Evolutionary conservation across 2,329 filamentous ascomycete species (phyloP), one percentile per base, ranked within the genome.

Genomic region (Colletotrichum tropicale): DNA sequence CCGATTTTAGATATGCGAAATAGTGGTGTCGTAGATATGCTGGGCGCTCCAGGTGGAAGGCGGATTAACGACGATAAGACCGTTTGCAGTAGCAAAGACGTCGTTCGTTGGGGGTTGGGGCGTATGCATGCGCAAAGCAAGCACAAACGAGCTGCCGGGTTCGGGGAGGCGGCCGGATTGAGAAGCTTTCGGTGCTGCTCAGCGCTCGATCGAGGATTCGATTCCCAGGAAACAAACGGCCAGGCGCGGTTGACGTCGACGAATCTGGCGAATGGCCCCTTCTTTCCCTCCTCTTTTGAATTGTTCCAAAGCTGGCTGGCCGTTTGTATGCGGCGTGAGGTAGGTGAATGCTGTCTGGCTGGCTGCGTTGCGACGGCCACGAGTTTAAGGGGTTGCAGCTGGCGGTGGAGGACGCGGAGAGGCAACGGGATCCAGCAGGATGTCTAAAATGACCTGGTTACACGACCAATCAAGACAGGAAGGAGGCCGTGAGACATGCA

Each of bases 371-470:
- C 73, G 64, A 60, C 58, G 62, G 43, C n/a, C 60, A 62, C 70
- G 58, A 64, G 73, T 68, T 75, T 73, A 73, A 75, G 73, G 73
- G 73, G 73, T 68, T 73, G 73, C 70, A 58, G 70, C 32, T 55
- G 72, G 24, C 26, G 71, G 60, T 38, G 48, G 67, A 65, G 18
- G 36, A 36, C 24, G 48, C 21, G 30, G 9, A 24, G 43, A 72
- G 26, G 58, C 38, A 58, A 72, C 48, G 55, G 62, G 72, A 34
- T 58, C 56, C 73, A 60, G 56, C 62, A 55, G 43, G 28, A 43
- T 75, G 73, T 73, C 65, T 73, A 32, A 64, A 67, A 75, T 64
- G 52, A 75, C 67, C 10, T 21, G 48, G 32, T 56, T 62, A 30
- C 62, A 32, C 62, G 62, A 24, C 73, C 73, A 73, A 75, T 75